Evolutionary conservation across 768 basidiomycete genomes (phyloP), one percentile per base, ranked within the genome.

Genomic region (Peribolospora kevripleyi): DNA sequence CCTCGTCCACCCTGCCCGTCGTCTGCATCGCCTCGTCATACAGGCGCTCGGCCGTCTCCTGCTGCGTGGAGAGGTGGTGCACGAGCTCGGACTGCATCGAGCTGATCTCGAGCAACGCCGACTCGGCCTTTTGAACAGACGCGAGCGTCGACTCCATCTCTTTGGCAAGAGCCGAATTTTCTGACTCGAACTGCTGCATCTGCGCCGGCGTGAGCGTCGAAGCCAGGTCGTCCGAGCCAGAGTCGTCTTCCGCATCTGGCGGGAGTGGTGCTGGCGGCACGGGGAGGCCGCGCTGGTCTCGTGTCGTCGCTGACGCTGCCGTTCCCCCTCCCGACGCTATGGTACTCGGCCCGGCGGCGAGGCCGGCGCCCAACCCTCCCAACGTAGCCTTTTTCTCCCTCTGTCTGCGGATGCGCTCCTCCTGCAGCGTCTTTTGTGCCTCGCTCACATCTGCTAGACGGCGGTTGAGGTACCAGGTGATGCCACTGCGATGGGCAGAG

Each of bases 1-100:
- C 88, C 66, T 82, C 83, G 61, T 83, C 82, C 45, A 95, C 80
- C 50, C 79, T 82, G 6, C 77, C 79, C 8, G 84, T 81, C 39
- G 83, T 84, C 2, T 81, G 77, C 54, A 93, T 80, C 7, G 87
- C 90, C 64, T 98, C 91, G 61, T 93, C 87, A 64, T 86, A 93
- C 57, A 98, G 70, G 66, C 85, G 79, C 63, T 97, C 90, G 7
- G 88, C 87, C 60, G 88, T 68, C 70, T 90, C 90, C 3, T 82
- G 82, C 72, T 98, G 93, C 62, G 73, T 75, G 42, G 82, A 81
- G 46, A 98, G 73, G 65, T 95, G 87, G 10, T 76, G 72, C 51
- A 93, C 78, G 60, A 98, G 73, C 67, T 95, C 84, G 70, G 83
- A 80, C 71, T 98, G 93, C 55, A 98, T 70, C 46, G 82, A 75